phyloP scores from a whole-genome alignment of 345 rosid genomes.

The Punica granatum region DNA sequence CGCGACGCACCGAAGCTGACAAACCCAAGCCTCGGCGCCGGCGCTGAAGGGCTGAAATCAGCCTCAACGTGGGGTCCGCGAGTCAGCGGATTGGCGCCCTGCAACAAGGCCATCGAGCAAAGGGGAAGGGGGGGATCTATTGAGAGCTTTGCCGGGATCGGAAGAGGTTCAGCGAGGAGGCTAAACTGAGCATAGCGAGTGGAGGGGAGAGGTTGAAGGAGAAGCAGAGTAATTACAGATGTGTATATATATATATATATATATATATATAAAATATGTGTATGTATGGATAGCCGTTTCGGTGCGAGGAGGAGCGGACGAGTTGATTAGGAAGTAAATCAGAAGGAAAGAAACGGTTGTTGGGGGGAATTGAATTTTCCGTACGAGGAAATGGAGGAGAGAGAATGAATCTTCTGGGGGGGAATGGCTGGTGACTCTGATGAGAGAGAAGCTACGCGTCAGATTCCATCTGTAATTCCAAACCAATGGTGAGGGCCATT shows the following conservation, averaged over 20 bases:
- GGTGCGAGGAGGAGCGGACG: neutral
- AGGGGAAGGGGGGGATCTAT: conserved; percentile 3
- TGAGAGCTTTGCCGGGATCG: too few species aligned
- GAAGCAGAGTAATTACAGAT: neutral
- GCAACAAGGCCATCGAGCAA: conserved; percentile 8
- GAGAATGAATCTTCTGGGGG: neutral
- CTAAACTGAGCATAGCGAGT: neutral
- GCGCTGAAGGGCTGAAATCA: conserved; percentile 5
- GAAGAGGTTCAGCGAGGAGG: conserved; percentile 1
- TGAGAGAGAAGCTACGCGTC: neutral
- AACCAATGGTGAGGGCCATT: too few species aligned
- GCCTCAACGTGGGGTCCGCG: conserved; percentile 13
- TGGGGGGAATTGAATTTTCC: neutral
- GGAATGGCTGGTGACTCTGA: conserved; percentile 7
- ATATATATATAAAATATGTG: neutral
- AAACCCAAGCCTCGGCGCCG: conserved; percentile 16
- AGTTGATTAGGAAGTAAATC: neutral
- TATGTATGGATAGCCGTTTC: neutral
- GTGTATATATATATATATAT: neutral
- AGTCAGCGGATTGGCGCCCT: conserved; percentile 16
- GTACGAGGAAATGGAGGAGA: neutral
- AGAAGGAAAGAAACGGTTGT: neutral
- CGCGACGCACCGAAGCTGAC: conserved; percentile 9
- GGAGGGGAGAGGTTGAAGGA: conserved; percentile 6
- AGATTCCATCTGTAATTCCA: neutral